A percentile compares a stretch with the other conserved stretches of the same genome.
phyloP scores from a whole-genome alignment of 768 basidiomycete species.

The Tricholoma sp. region DNA sequence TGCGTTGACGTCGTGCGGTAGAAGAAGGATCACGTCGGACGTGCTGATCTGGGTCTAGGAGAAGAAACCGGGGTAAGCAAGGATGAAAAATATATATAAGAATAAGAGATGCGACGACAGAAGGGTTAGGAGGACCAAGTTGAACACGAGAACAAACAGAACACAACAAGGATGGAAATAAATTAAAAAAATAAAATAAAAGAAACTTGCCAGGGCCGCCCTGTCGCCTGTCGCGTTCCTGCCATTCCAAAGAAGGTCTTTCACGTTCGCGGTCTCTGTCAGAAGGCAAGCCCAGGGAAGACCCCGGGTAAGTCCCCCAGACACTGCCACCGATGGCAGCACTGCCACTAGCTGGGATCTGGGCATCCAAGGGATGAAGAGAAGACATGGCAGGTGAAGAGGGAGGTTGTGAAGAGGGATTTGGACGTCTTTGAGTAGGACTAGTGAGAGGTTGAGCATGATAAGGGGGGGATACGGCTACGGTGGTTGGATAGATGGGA shows the following conservation, averaged over 20 bases:
- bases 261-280: conserved; percentile 13
- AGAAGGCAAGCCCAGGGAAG: conserved; percentile 10
- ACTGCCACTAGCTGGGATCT: conserved; percentile 6
- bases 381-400: conserved; percentile 27
- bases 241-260: neutral
- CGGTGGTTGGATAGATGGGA: neutral
- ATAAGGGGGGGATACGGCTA: conserved; percentile 8
- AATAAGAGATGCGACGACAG: no score
- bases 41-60: neutral
- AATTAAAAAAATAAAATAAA: conserved; percentile 2
- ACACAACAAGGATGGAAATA: neutral
- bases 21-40: neutral
- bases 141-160: neutral
- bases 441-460: conserved; percentile 6
- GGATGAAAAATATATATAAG: neutral
- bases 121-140: no score
- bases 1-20: conserved; percentile 3
- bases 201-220: neutral
- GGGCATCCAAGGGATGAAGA: conserved; percentile 21
- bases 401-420: conserved; percentile 36
- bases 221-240: neutral
- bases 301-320: conserved; percentile 12
- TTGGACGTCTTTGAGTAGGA: conserved; percentile 11
- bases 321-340: conserved; percentile 7
- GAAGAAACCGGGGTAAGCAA: neutral